These are phyloP conservation scores for Rhodotorula glutinis DNA, from an alignment of 1,284 basidiomycete genomes.

Conservation along the genomic window DNA sequence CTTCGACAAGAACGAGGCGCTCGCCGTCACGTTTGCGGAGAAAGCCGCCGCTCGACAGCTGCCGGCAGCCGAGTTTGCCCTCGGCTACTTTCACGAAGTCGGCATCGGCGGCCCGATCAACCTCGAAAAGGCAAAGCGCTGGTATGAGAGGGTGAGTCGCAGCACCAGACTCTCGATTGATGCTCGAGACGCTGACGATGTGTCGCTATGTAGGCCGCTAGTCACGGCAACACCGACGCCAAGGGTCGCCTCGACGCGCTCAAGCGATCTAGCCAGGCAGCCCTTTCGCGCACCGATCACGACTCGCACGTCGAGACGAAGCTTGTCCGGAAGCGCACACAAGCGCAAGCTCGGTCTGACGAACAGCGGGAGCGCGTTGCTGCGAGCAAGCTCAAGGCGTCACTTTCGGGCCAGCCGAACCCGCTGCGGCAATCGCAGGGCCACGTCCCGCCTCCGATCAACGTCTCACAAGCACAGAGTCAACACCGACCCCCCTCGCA, in stretches of 20 bases:
- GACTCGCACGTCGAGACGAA: constrained; percentile 71
- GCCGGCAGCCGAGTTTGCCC: constrained; percentile 83
- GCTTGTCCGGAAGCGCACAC: constrained; percentile 76
- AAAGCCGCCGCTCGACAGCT: constrained; percentile 79
- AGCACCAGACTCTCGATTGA: too few relatives aligned
- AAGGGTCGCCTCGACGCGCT: constrained; percentile 68
- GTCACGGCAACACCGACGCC: constrained; percentile 80
- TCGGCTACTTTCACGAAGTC: constrained; percentile 86
- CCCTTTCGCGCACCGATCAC: constrained; percentile 74
- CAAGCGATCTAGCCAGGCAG: constrained; percentile 57
- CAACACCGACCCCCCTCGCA: not conserved
- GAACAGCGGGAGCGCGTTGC: constrained; percentile 44
- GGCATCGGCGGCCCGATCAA: constrained; percentile 60
- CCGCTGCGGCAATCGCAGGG: constrained; percentile 1
- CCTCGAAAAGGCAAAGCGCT: constrained; percentile 61
- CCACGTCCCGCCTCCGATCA: constrained; percentile 6
- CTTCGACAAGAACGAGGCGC: constrained; percentile 83
- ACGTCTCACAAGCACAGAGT: constrained; percentile 8
- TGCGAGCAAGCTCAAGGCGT: constrained; percentile 27
- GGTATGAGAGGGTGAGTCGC: constrained; percentile 55
- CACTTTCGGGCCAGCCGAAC: constrained; percentile 12
- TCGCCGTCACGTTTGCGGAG: constrained; percentile 86
- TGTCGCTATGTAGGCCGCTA: constrained; percentile 57
- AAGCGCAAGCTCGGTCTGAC: constrained; percentile 63
- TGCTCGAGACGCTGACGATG: too few relatives aligned